A percentile compares a stretch with the other conserved stretches of the same genome.
phyloP scores from a whole-genome alignment of 2,329 filamentous ascomycete genomes.

The Aspergillus quadrilineatus region DNA sequence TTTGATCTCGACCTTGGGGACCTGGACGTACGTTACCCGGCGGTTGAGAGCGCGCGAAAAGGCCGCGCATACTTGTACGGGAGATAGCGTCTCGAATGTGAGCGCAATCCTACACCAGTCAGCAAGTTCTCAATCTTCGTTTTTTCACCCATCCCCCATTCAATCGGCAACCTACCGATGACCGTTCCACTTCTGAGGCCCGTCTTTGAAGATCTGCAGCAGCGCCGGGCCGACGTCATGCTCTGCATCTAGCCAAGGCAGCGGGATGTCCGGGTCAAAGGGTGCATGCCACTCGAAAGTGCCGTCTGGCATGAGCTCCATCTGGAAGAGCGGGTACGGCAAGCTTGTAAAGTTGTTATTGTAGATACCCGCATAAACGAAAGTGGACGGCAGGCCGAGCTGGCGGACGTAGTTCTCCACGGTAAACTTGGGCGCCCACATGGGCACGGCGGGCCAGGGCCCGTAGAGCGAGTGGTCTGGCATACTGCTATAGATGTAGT shows the following conservation, averaged over 20 bases:
- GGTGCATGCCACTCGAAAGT: slow-evolving; percentile 92
- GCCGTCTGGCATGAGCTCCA: slow-evolving; percentile 80
- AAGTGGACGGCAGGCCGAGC: slow-evolving; percentile 80
- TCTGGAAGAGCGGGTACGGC: slow-evolving; percentile 89
- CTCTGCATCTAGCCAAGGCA: slow-evolving; percentile 95
- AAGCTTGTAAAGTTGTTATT: slow-evolving; percentile 98
- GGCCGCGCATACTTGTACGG: slow-evolving; percentile 73
- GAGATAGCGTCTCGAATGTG: slow-evolving; percentile 85
- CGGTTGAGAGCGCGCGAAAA: slow-evolving; percentile 78
- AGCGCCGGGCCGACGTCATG: slow-evolving; percentile 93
- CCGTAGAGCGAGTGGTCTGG: slow-evolving; percentile 85
- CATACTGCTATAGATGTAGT: slow-evolving; percentile 97
- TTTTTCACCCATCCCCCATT: background rate
- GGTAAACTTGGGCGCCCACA: slow-evolving; percentile 90
- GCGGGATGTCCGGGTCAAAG: slow-evolving; percentile 81
- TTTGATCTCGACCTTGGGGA: slow-evolving; percentile 72
- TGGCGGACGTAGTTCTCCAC: slow-evolving; percentile 88
- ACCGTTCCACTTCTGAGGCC: slow-evolving; percentile 77
- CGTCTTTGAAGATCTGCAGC: slow-evolving; percentile 93
- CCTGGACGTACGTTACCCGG: slow-evolving; percentile 73
- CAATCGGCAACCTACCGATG: slow-evolving; percentile 55
- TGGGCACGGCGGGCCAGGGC: slow-evolving; percentile 77
- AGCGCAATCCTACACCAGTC: slow-evolving; percentile 67
- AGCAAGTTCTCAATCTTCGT: background rate
- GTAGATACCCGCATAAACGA: slow-evolving; percentile 95